Conservation (phyloP, 352 stramenopile species). For the Globisporangium perplexum region DNA sequence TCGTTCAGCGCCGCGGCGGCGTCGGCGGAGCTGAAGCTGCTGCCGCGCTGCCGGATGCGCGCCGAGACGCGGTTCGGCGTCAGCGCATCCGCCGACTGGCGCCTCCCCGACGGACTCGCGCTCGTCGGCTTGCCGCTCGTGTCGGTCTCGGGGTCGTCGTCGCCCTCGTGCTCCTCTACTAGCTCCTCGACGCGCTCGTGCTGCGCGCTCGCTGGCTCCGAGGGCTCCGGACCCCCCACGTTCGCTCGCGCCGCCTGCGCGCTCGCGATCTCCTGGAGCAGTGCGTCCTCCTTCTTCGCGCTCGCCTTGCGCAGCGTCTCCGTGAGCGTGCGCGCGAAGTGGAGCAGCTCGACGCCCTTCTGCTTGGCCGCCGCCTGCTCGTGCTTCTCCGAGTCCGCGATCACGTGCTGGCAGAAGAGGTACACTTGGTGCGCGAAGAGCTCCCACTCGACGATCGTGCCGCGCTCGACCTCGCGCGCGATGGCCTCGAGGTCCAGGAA, state of each 20-base stretch:
- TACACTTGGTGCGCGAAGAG: constrained; percentile 67
- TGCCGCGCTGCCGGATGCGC: constrained; percentile 44
- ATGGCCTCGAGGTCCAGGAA: constrained; percentile 58
- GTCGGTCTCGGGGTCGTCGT: constrained; percentile 1
- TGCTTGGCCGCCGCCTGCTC: constrained; percentile 52
- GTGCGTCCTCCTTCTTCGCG: constrained; percentile 51
- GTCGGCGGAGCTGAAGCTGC: constrained; percentile 35
- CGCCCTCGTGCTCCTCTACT: neutral
- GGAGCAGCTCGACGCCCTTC: constrained; percentile 68
- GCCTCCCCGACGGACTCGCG: constrained; percentile 10
- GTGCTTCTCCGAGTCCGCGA: constrained; percentile 44
- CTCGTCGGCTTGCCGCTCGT: constrained; percentile 7
- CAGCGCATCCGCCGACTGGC: constrained; percentile 8
- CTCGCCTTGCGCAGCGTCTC: constrained; percentile 69
- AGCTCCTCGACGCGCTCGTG: neutral
- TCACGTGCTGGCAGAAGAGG: constrained; percentile 69
- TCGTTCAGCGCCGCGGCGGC: constrained; percentile 6
- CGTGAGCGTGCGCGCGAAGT: constrained; percentile 67
- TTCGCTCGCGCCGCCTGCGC: constrained; percentile 10
- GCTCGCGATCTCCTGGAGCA: constrained; percentile 37
- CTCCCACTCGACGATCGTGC: constrained; percentile 51
- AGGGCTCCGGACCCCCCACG: constrained; percentile 1
- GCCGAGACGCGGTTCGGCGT: constrained; percentile 48
- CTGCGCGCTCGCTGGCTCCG: neutral
- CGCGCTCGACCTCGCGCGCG: constrained; percentile 25